These are phyloP conservation scores for Gentiana macrophylla DNA, from an alignment of 257 asterid species.

Conservation along the genomic window DNA sequence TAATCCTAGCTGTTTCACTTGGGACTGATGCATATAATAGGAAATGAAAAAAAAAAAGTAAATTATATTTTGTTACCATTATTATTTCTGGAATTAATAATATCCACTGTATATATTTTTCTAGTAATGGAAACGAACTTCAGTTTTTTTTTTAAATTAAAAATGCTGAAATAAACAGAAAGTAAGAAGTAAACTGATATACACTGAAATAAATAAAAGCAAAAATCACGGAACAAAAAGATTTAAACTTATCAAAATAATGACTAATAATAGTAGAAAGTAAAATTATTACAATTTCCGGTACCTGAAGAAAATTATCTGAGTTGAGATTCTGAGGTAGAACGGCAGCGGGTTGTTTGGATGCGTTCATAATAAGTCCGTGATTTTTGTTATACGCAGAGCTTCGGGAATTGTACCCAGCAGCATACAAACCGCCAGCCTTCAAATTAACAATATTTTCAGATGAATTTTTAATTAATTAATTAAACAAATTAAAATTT, in stretches of 20 bases:
- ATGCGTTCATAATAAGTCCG: conserved; percentile 9
- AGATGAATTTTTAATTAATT: too few relatives aligned
- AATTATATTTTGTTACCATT: too few relatives aligned
- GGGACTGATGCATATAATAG: conserved; percentile 41
- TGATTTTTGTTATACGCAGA: conserved; percentile 8
- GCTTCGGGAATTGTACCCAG: conserved; percentile 13
- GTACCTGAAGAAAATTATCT: background rate
- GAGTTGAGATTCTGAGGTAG: background rate
- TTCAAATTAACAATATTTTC: background rate
- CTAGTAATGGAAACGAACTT: too few relatives aligned
- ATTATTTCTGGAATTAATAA: too few relatives aligned
- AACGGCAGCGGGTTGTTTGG: conserved; percentile 7
- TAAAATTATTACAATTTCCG: background rate
- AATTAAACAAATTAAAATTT: too few relatives aligned
- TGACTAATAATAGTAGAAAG: conserved; percentile 1
- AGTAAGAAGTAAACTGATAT: conserved; percentile 8
- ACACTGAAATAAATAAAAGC: conserved; percentile 12
- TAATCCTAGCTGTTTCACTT: background rate
- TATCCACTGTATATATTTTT: too few relatives aligned
- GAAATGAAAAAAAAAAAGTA: conserved; percentile 14
- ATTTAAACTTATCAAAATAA: too few relatives aligned
- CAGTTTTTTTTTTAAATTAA: too few relatives aligned
- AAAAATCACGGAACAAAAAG: too few relatives aligned
- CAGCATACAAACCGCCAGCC: conserved; percentile 3
- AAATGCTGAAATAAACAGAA: too few relatives aligned